phyloP scores from a whole-genome alignment of 371 early-diverging fungal genomes.

The Syncephalastrum contaminatum region DNA sequence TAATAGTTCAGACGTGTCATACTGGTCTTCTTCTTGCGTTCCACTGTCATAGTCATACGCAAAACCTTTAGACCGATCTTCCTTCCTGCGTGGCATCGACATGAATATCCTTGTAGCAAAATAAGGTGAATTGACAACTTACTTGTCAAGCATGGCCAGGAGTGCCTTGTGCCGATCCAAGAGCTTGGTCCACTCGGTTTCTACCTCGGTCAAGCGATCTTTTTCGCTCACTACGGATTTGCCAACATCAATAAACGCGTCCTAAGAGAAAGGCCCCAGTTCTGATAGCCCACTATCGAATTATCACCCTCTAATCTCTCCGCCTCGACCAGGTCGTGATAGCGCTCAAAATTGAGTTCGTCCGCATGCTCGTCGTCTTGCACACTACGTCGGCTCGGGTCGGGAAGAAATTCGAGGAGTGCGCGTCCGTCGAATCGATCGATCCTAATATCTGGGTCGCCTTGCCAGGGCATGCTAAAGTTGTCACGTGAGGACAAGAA shows the following conservation, averaged over 20 bases:
- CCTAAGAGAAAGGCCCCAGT: no score
- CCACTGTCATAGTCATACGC: slow-evolving; percentile 46
- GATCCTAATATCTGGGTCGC: slow-evolving; percentile 45
- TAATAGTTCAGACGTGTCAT: slow-evolving; percentile 34
- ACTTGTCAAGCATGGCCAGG: slow-evolving; percentile 29
- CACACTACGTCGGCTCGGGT: slow-evolving; percentile 8
- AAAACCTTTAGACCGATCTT: slow-evolving; percentile 14
- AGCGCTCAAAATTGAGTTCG: slow-evolving; percentile 57
- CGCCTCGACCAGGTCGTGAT: slow-evolving; percentile 57
- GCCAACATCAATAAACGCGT: neutral
- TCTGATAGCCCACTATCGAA: neutral
- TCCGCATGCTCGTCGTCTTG: slow-evolving; percentile 33
- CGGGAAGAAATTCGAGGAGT: slow-evolving; percentile 51
- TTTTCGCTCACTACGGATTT: slow-evolving; percentile 32
- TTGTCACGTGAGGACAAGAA: neutral
- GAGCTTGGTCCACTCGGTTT: slow-evolving; percentile 54
- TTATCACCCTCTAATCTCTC: slow-evolving; percentile 47
- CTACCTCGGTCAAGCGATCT: slow-evolving; percentile 45
- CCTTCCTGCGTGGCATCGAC: slow-evolving; percentile 11
- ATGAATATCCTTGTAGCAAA: neutral
- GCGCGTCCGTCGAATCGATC: slow-evolving; percentile 63
- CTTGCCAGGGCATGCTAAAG: slow-evolving; percentile 53
- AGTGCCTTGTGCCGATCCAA: slow-evolving; percentile 54
- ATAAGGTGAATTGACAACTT: neutral
- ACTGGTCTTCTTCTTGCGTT: slow-evolving; percentile 15